Percentiles rank a stretch among this genome's conserved stretches.
Evolutionary conservation across 2,329 filamentous ascomycete genomes (phyloP).

Genomic region (Aspergillus puulaauensis): DNA sequence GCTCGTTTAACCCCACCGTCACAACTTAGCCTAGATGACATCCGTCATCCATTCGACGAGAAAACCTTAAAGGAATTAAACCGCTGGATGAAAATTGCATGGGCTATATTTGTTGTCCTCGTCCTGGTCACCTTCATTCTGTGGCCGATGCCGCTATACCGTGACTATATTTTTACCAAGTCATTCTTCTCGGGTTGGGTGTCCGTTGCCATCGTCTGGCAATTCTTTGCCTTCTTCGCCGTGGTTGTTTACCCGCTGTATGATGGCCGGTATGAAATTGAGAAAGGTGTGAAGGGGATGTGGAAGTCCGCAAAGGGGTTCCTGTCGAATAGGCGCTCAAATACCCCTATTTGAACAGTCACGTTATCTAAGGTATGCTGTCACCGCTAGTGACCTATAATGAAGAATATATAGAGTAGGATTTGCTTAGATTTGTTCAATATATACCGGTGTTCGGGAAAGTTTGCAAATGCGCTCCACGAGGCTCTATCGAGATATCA

Average conservation of each 20-base stretch:
- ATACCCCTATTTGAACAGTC: not conserved
- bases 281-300: slow-evolving; percentile 25
- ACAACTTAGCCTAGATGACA: slow-evolving; percentile 36
- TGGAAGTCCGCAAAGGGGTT: slow-evolving; percentile 1
- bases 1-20: not conserved
- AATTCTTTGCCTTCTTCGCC: slow-evolving; percentile 48
- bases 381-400: not conserved
- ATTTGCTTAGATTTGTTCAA: not conserved
- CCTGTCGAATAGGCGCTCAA: not conserved
- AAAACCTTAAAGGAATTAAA: slow-evolving; percentile 34
- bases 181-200: slow-evolving; percentile 50
- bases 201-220: slow-evolving; percentile 48
- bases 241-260: slow-evolving; percentile 51
- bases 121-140: slow-evolving; percentile 48
- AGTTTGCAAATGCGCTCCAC: no score
- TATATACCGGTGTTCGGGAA: no score
- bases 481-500: no score
- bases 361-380: not conserved
- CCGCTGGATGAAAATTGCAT: slow-evolving; percentile 43
- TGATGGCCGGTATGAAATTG: slow-evolving; percentile 47
- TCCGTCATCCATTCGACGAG: slow-evolving; percentile 46
- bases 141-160: slow-evolving; percentile 53
- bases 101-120: slow-evolving; percentile 41
- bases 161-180: slow-evolving; percentile 49
- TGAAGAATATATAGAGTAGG: not conserved